Percentiles rank a stretch among this genome's conserved stretches.
Evolutionary conservation across 768 basidiomycete genomes (phyloP).

Genomic region (Suillus decipiens): DNA sequence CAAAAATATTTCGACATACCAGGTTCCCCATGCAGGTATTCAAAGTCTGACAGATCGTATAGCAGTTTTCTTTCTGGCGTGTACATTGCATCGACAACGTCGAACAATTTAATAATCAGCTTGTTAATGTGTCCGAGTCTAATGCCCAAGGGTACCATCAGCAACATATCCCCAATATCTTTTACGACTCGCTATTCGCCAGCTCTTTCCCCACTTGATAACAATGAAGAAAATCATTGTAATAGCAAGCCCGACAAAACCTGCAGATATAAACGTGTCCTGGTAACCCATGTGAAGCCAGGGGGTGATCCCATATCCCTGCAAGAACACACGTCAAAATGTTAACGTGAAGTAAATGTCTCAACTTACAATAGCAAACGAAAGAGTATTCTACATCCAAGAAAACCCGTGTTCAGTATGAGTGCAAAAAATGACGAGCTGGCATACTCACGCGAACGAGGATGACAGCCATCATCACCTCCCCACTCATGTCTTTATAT

Average conservation of each 20-base stretch:
- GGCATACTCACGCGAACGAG: conserved; percentile 19
- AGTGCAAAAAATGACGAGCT: not conserved
- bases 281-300: conserved; percentile 24
- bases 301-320: conserved; percentile 25
- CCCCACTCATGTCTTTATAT: conserved; percentile 22
- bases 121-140: not conserved
- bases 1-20: not conserved
- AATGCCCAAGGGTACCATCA: conserved; percentile 19
- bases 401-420: not conserved
- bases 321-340: not conserved
- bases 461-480: conserved; percentile 24
- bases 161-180: conserved; percentile 23
- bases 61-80: not conserved
- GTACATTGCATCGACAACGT: not conserved
- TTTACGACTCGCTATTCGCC: conserved; percentile 19
- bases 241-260: conserved; percentile 21
- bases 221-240: conserved; percentile 23
- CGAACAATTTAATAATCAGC: no score
- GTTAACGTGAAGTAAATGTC: not conserved
- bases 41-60: not conserved
- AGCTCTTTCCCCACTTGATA: conserved; percentile 19
- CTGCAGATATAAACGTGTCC: conserved; percentile 21
- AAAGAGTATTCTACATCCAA: conserved; percentile 18
- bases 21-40: not conserved
- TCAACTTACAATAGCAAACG: conserved; percentile 21